A percentile compares a stretch with the other conserved stretches of the same genome.
phyloP scores from a whole-genome alignment of 1,284 basidiomycete genomes.

The Apiotrichum mycotoxinovorans region DNA sequence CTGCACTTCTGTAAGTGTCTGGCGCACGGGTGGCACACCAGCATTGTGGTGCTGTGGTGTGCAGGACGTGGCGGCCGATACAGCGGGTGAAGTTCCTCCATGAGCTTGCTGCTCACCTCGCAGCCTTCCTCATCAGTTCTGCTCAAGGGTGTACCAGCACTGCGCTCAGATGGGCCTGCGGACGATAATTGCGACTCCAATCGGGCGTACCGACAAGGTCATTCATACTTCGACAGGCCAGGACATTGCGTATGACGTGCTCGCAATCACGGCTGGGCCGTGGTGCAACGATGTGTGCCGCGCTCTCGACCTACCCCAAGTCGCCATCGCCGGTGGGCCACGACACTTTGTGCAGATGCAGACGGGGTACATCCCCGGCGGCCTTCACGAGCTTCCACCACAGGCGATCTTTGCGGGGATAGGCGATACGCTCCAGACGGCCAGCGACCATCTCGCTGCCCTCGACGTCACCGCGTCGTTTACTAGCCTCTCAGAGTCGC shows the following conservation, averaged over 20 bases:
- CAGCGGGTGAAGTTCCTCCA: no score
- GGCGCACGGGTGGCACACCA: neutral
- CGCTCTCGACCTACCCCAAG: neutral
- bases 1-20: neutral
- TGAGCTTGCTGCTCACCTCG: no score
- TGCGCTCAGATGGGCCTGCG: neutral
- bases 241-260: neutral
- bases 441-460: neutral
- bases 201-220: neutral
- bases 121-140: neutral
- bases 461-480: neutral
- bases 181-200: neutral
- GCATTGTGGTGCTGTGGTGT: no score
- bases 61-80: no score
- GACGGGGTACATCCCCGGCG: neutral
- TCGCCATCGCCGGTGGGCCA: neutral
- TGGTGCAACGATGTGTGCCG: neutral
- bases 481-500: neutral
- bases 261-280: neutral
- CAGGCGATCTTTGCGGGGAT: neutral
- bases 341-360: neutral
- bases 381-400: neutral
- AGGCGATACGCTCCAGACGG: neutral
- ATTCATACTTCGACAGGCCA: neutral
- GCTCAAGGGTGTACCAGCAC: neutral